A percentile compares a stretch with the other conserved stretches of the same genome.
Evolutionary conservation across 768 basidiomycete species (phyloP).

Genomic region (Lentinula boryana): DNA sequence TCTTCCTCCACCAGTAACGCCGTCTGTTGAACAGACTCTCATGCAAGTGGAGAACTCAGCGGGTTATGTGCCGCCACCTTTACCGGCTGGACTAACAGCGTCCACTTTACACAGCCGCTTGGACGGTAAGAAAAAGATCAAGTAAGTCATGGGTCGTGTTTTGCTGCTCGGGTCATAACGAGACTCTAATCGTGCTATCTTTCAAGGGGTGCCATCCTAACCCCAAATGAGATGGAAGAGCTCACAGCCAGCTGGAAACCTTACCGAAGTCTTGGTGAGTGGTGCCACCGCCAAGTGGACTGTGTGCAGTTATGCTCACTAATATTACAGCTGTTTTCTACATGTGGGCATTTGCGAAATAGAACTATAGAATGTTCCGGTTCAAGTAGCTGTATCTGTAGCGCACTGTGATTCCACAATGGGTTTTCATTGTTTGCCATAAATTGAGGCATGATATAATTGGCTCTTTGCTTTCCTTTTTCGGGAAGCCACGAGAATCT

Average conservation of each 20-base stretch:
- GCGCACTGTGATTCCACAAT: not conserved
- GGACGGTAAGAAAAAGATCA: constrained; percentile 65
- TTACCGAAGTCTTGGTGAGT: constrained; percentile 72
- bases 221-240: constrained; percentile 76
- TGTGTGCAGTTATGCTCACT: not conserved
- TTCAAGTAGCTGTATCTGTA: not conserved
- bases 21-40: constrained; percentile 56
- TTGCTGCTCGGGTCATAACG: not conserved
- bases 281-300: not conserved
- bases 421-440: not conserved
- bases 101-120: constrained; percentile 53
- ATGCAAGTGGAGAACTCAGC: constrained; percentile 26
- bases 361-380: not conserved
- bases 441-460: not conserved
- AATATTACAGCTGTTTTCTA: constrained; percentile 61
- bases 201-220: constrained; percentile 61
- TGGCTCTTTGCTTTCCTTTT: not conserved
- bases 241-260: constrained; percentile 76
- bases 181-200: constrained; percentile 10
- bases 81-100: constrained; percentile 58
- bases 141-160: constrained; percentile 35
- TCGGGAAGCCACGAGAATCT: not conserved
- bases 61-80: constrained; percentile 22
- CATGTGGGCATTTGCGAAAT: constrained; percentile 78
- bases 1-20: constrained; percentile 59